phyloP scores from a whole-genome alignment of 768 basidiomycete genomes.

The Tricholoma bakamatsutake region DNA sequence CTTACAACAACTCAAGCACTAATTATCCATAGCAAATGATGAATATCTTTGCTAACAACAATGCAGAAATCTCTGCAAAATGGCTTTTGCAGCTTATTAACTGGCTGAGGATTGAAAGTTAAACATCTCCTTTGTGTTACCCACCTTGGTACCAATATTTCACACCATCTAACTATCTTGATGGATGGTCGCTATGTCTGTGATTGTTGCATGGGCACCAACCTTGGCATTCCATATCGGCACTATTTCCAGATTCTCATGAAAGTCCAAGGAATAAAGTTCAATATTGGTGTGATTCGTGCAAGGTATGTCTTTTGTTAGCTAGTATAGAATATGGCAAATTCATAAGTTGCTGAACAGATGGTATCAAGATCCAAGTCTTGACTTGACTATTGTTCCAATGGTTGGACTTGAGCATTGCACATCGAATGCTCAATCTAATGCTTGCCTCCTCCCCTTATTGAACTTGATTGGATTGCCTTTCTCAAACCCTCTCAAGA shows the following conservation, averaged over 20 bases:
- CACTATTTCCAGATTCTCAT: slow-evolving; percentile 17
- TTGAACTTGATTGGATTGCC: too few species aligned
- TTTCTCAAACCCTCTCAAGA: slow-evolving; percentile 3
- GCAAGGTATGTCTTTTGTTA: slow-evolving; percentile 10
- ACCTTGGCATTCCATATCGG: slow-evolving; percentile 21
- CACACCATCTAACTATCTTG: slow-evolving; percentile 19
- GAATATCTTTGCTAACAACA: slow-evolving; percentile 20
- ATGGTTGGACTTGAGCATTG: neutral
- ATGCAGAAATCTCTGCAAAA: slow-evolving; percentile 15
- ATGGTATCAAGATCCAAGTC: slow-evolving; percentile 14
- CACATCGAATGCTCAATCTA: neutral
- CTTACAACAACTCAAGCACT: neutral
- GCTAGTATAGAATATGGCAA: neutral
- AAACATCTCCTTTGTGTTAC: slow-evolving; percentile 16
- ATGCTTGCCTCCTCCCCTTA: neutral
- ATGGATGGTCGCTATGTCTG: slow-evolving; percentile 17
- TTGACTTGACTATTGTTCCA: slow-evolving; percentile 2
- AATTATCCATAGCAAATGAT: slow-evolving; percentile 4
- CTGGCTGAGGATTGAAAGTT: slow-evolving; percentile 10
- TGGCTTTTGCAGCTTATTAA: slow-evolving; percentile 18
- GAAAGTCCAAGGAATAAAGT: slow-evolving; percentile 11
- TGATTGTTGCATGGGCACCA: slow-evolving; percentile 23
- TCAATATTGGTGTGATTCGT: slow-evolving; percentile 19
- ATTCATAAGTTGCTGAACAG: neutral
- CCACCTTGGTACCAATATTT: slow-evolving; percentile 7